Conservation (phyloP, 2,329 filamentous ascomycete genomes). For the Clarireedia homoeocarpa region DNA sequence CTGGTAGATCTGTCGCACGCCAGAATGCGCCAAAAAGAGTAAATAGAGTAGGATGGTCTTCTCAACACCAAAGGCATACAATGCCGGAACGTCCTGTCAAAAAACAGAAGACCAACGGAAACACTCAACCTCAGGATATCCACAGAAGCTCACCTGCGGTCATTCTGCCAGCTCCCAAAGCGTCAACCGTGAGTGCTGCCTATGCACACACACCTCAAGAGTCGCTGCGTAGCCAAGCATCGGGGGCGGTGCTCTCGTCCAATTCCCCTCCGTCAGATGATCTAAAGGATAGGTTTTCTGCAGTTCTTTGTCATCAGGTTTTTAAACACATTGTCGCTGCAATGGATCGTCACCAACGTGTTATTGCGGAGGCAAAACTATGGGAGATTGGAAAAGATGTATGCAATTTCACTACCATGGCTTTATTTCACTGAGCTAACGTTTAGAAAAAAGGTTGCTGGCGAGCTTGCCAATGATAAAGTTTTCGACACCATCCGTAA, state of each 20-base stretch:
- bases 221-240: not conserved
- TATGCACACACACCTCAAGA: not conserved
- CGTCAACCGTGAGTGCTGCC: not conserved
- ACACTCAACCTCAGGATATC: not conserved
- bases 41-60: not conserved
- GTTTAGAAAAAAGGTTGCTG: not conserved
- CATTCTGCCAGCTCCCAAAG: not conserved
- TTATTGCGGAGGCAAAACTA: not conserved
- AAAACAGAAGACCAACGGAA: not conserved
- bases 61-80: no score
- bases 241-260: no score
- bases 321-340: constrained; percentile 6
- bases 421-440: not conserved
- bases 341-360: constrained; percentile 1
- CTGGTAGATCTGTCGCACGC: no score
- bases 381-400: constrained; percentile 5
- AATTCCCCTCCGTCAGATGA: not conserved
- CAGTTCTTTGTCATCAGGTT: not conserved
- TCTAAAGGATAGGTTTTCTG: not conserved
- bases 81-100: not conserved
- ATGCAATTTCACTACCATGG: not conserved
- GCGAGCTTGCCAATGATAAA: not conserved
- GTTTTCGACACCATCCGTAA: not conserved
- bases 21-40: not conserved
- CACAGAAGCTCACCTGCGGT: not conserved